Conservation (phyloP, 176 grass and related monocot species). For the Oryza meyeriana region DNA sequence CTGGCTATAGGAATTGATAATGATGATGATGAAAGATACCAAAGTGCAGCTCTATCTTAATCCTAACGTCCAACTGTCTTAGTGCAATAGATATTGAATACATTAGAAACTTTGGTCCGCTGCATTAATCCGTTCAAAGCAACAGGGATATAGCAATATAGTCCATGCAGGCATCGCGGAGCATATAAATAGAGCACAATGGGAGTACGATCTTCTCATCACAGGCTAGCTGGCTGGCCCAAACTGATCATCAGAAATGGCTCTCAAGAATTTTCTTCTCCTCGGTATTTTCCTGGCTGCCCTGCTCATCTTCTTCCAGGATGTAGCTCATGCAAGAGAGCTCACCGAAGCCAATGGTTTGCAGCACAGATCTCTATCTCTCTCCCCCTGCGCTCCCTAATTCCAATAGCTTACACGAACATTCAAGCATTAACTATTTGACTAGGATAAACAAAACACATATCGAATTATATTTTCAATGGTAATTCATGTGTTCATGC, state of each 20-base stretch:
- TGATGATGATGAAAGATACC: not conserved
- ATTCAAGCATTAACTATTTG: not conserved
- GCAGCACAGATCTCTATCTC: not conserved
- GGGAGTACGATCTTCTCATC: not conserved
- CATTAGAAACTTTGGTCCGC: not conserved
- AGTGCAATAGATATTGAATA: not conserved
- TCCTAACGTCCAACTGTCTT: no score
- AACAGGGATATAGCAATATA: not conserved
- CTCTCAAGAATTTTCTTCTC: not conserved
- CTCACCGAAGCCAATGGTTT: slow-evolving; percentile 19
- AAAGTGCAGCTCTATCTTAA: no score
- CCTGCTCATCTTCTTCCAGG: not conserved
- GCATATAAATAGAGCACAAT: not conserved
- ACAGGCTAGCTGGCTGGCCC: not conserved
- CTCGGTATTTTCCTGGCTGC: not conserved
- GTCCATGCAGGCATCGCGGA: not conserved
- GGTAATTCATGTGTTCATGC: not conserved
- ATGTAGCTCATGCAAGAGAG: slow-evolving; percentile 16
- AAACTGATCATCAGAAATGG: not conserved
- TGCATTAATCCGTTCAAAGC: not conserved
- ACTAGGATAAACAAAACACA: not conserved
- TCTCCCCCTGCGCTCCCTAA: not conserved
- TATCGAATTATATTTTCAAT: not conserved
- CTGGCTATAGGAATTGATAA: not conserved
- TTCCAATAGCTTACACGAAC: not conserved